Evolutionary conservation across 164 flowering plant species (phyloP), one percentile per base, ranked within the genome.

Genomic region (Litsea cubeba): DNA sequence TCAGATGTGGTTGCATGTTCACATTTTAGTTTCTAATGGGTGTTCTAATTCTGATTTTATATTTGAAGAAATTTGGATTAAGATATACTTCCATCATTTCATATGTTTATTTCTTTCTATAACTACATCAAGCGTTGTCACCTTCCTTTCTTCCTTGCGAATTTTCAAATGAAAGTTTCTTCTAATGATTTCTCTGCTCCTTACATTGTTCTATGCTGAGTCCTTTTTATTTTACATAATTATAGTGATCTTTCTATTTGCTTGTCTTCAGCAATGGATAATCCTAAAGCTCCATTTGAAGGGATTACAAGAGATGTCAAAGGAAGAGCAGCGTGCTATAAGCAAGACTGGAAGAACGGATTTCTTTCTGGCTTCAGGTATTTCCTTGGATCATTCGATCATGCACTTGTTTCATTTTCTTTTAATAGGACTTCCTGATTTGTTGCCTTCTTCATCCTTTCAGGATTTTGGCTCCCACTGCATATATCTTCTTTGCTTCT

Each of bases 391-490:
- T 64, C 62, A 49, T 20, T 28, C 32, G 15, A 26, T 28, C 32
- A 25, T 26, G 20, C 18, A 11, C 18, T 3, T 6, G 17, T 3
- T 67, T 54, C 28, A 40, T 57, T 28, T 68, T 8, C 65, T 24
- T 12, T n/a, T 11, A 6, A 63, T 25, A 10, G 23, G 22, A 50
- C 23, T 26, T 26, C 35, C 5, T 10, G 17, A 40, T 23, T 69
- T 30, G 49, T 28, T 18, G 22, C 15, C 20, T 25, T 65, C n/a
- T 30, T 72, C 50, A 35, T 49, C 40, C 24, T 24, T 5, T 24
- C 80, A 87, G 88, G 80, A 84, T 87, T 64, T 80, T 87, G 81
- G 90, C 90, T 68, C 90, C 88, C 22, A 86, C 85, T 1, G 67
- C 82, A 2, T 87, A 84, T 63, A 85, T 87, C 58, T 87, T 87